Conservation (phyloP, 305 asterid species). For the Solanum chacoense region DNA sequence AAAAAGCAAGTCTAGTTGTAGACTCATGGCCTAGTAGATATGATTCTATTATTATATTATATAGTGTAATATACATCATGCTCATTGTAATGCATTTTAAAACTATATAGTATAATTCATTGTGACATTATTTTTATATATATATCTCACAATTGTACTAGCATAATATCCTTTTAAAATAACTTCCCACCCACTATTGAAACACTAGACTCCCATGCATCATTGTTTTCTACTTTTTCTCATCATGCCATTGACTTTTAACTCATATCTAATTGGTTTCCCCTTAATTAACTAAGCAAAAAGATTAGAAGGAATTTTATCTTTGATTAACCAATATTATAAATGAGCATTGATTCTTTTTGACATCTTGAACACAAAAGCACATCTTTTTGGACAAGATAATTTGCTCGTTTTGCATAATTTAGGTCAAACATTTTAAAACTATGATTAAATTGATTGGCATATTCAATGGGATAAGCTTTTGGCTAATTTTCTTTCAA, state of each 20-base stretch:
- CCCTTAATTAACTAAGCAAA: neutral
- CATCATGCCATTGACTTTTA: slow-evolving; percentile 1
- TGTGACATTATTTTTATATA: neutral
- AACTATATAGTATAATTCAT: neutral
- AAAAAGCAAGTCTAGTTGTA: slow-evolving; percentile 17
- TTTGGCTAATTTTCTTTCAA: neutral
- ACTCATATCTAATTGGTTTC: neutral
- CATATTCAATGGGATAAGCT: neutral
- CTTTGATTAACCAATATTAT: neutral
- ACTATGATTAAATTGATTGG: neutral
- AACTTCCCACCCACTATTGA: neutral
- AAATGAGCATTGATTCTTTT: neutral
- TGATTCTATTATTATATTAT: neutral
- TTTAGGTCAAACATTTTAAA: neutral
- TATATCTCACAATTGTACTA: neutral
- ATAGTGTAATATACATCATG: too few species aligned
- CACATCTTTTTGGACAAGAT: neutral
- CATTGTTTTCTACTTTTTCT: neutral
- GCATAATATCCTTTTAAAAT: neutral
- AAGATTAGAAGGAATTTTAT: neutral
- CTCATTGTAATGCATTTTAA: too few species aligned
- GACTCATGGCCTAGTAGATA: slow-evolving; percentile 12
- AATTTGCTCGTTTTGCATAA: neutral
- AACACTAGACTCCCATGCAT: slow-evolving; percentile 1
- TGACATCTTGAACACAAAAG: neutral